Evolutionary conservation across 495 filamentous ascomycete species (phyloP).

Genomic region (Pseudomonodictys pantanalensis): DNA sequence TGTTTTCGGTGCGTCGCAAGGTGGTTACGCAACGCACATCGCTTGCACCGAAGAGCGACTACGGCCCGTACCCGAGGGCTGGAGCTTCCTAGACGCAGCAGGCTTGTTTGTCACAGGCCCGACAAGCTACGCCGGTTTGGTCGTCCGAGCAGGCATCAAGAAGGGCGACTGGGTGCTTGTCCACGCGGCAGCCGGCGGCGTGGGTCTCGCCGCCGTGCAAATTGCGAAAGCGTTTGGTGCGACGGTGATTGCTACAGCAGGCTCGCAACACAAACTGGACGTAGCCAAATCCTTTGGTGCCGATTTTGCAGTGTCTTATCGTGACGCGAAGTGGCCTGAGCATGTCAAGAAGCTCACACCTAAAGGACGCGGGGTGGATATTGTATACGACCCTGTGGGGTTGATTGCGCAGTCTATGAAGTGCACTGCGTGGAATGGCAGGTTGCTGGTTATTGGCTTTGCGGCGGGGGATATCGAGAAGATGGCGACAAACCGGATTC

Average conservation of each 20-base stretch:
- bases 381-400: slow-evolving; percentile 88
- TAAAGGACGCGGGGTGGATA: slow-evolving; percentile 72
- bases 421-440: slow-evolving; percentile 87
- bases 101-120: slow-evolving; percentile 89
- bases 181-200: slow-evolving; percentile 89
- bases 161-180: slow-evolving; percentile 83
- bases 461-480: slow-evolving; percentile 88
- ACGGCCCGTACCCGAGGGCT: slow-evolving; percentile 71
- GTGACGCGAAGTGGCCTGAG: slow-evolving; percentile 68
- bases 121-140: slow-evolving; percentile 83
- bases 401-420: slow-evolving; percentile 80
- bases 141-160: slow-evolving; percentile 71
- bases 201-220: slow-evolving; percentile 88
- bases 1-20: slow-evolving; percentile 85
- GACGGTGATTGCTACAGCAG: slow-evolving; percentile 84
- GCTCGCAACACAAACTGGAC: slow-evolving; percentile 70
- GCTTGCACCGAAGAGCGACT: slow-evolving; percentile 63
- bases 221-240: slow-evolving; percentile 89
- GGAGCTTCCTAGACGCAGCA: slow-evolving; percentile 80
- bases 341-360: slow-evolving; percentile 72
- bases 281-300: slow-evolving; percentile 79
- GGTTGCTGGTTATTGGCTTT: slow-evolving; percentile 85
- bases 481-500: slow-evolving; percentile 82
- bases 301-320: slow-evolving; percentile 78
- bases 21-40: slow-evolving; percentile 77